Evolutionary conservation across 257 asterid genomes (phyloP).

Genomic region (Solanum paucissectum): DNA sequence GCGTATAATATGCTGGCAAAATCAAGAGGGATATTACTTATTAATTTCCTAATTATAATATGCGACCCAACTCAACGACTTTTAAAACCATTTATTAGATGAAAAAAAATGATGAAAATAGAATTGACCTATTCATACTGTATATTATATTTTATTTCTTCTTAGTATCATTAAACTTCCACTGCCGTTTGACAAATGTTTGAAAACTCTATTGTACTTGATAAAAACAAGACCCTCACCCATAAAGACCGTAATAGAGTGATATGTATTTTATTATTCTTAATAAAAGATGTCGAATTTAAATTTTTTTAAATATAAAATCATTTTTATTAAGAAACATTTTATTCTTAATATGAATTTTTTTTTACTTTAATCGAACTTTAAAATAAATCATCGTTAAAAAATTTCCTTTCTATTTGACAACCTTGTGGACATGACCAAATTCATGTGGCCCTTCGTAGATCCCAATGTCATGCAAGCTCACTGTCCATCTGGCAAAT

Average conservation of each 20-base stretch:
- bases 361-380: background rate
- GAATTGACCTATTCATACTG: background rate
- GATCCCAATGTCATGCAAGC: background rate
- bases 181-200: background rate
- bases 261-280: rapidly evolving
- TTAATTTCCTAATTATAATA: background rate
- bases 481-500: background rate
- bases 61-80: background rate
- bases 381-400: background rate
- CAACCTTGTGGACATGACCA: background rate
- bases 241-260: too few species aligned
- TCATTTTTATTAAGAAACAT: too few species aligned
- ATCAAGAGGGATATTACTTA: background rate
- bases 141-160: background rate
- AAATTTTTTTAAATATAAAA: too few species aligned
- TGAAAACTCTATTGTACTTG: background rate
- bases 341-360: too few species aligned
- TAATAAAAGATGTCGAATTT: too few species aligned
- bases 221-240: background rate
- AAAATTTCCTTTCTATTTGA: background rate
- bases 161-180: background rate
- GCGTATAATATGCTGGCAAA: background rate
- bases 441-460: background rate
- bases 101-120: background rate
- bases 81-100: background rate